Base-by-base conservation (phyloP, 1,284 basidiomycete genomes). In the Cryptococcus hybrid region DNA sequence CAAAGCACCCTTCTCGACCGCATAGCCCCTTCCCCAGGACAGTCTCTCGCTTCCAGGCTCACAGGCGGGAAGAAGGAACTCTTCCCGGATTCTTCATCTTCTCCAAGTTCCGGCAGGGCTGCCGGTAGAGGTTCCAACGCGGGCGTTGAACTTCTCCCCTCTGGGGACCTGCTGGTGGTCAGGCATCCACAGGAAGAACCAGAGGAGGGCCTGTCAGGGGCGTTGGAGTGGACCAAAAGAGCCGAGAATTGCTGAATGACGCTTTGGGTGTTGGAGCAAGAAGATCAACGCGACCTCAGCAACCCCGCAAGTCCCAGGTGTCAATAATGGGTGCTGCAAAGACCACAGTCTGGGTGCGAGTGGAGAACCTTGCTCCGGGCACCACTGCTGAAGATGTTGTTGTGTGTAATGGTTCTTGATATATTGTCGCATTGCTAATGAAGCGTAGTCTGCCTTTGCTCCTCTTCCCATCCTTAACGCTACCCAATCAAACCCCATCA, bases 361-460 rank as follows among this genome's bases (percentile, higher is more conserved):
- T 92, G 12, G 81, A 84, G 7, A 88, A 88, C 6, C 78, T 92
- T 35, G 88, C 87, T 5, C 78, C 77, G 15, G 90, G 90, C 5
- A 92, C 90, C 35, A 90, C 88, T 2, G 82, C 88, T 24, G 89
- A 88, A 38, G 90, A 92, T 69, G 90, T 92, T 54, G 84, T 85
- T 68, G 85, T 85, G 54, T 57, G 82, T 73, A 47, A 34, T 13
- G 13, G n/a, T 7, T 7, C 30, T 18, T 18, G 4, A 51, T 12
- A 35, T 11, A 13, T 38, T n/a, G 18, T 8, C 11, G 42, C 5
- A 8, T 12, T n/a, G 2, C 11, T 5, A 18, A 13, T 40, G 38
- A 54, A 38, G 12, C 30, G 15, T 59, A 86, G 85, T 88, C 88
- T 30, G 92, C 92, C 58, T 93, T 93, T 81, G 86, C 87, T 64